Base-by-base conservation (phyloP, 78 protist genomes). In the Guillardia theta region DNA sequence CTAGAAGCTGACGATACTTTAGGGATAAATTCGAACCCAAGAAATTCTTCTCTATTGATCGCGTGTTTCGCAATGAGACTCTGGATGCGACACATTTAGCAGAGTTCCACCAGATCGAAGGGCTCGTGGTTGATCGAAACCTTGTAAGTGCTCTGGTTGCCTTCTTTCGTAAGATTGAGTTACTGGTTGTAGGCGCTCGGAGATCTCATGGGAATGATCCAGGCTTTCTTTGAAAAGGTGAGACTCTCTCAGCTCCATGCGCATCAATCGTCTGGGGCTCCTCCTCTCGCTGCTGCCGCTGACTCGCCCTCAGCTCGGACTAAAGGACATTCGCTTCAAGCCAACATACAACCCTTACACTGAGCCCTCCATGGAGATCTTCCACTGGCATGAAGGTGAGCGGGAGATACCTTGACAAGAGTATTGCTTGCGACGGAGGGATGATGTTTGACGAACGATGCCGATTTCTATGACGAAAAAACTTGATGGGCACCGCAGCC, bases 341-440 rank as follows among this genome's bases (percentile, higher is more conserved):
- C 96, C 97, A 21, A 77, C 97, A 27, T 99, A 95, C 97, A 99
- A 99, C 96, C 99, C 99, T 30, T 99, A 99, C 98, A 99, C 99
- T 12, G 99, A 99, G 96, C 99, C 99, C 64, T 95, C 98, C 53
- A 98, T 99, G 99, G 99, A 99, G 88, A 97, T 99, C 94, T 97
- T 97, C 95, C 94, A 96, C 88, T 96, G 47, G 30, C 48, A 47
- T 10, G n/a, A 93, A 8, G 88, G n/a, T n/a, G n/a, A n/a, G n/a
- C n/a, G n/a, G n/a, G n/a, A n/a, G n/a, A n/a, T n/a, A n/a, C n/a
- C n/a, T n/a, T n/a, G n/a, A n/a, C n/a, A n/a, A n/a, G n/a, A n/a
- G n/a, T n/a, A n/a, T n/a, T n/a, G n/a, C n/a, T n/a, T n/a, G n/a
- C n/a, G n/a, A n/a, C n/a, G n/a, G n/a, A n/a, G n/a, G n/a, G n/a